These are phyloP conservation scores for Albatrellus sp. DNA, from an alignment of 1,284 basidiomycete species.

Conservation along the genomic window DNA sequence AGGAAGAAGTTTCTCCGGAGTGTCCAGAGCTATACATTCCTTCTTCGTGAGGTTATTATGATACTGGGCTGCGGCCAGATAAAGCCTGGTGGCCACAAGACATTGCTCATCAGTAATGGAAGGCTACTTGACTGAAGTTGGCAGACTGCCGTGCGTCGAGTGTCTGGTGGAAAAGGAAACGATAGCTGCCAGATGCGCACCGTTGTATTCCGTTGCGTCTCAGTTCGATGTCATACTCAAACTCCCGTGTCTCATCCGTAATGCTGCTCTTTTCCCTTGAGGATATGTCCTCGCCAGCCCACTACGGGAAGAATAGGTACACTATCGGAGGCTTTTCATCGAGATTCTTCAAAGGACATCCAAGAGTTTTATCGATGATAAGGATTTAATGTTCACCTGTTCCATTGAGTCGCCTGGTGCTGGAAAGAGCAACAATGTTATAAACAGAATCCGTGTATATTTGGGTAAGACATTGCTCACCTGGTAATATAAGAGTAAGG, in stretches of 20 bases:
- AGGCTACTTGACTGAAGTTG: no score
- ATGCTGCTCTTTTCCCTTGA: constrained; percentile 22
- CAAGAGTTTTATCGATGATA: no score
- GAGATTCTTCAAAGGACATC: constrained; percentile 21
- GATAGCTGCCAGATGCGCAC: constrained; percentile 12
- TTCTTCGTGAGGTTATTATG: constrained; percentile 63
- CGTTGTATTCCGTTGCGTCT: constrained; percentile 22
- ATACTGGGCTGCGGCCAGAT: constrained; percentile 47
- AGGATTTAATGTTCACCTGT: background rate
- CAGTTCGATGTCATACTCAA: constrained; percentile 24
- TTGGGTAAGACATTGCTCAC: constrained; percentile 21
- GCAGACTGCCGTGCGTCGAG: no score
- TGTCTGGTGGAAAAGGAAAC: no score
- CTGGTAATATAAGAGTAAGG: constrained; percentile 67
- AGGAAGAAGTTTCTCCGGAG: constrained; percentile 52
- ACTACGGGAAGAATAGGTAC: constrained; percentile 8
- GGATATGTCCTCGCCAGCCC: constrained; percentile 25
- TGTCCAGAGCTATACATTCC: constrained; percentile 40
- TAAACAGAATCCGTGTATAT: background rate
- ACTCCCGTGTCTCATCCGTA: constrained; percentile 25
- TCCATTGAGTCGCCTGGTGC: background rate
- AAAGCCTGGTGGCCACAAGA: constrained; percentile 31
- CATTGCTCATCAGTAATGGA: no score
- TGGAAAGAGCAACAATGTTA: background rate
- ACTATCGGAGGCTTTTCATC: background rate